Conservation (phyloP, 768 basidiomycete species). For the Leccinum variicolor region DNA sequence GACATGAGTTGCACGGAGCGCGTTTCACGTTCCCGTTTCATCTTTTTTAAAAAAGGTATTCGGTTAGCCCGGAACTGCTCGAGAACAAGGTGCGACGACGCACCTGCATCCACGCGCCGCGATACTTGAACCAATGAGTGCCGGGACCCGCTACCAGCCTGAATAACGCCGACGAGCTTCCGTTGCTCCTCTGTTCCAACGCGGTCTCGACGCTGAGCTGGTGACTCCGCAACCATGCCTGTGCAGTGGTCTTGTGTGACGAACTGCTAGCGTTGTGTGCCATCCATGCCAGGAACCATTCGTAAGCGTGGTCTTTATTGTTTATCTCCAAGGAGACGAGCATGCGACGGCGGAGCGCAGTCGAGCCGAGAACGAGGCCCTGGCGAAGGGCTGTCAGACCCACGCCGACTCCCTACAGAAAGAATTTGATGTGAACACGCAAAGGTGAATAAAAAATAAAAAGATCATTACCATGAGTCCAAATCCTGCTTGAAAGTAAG, state of each 20-base stretch:
- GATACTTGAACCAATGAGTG: constrained; percentile 87
- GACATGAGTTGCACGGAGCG: constrained; percentile 89
- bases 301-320: constrained; percentile 91
- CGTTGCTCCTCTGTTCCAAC: constrained; percentile 86
- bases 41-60: constrained; percentile 41
- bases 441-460: not conserved
- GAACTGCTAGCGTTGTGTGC: constrained; percentile 54
- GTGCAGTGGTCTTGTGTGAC: constrained; percentile 22
- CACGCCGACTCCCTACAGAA: constrained; percentile 80
- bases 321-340: constrained; percentile 95
- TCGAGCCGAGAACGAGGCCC: constrained; percentile 63
- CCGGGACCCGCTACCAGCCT: constrained; percentile 96
- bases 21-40: constrained; percentile 92
- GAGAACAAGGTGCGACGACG: not conserved
- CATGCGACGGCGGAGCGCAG: constrained; percentile 80
- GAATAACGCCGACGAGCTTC: constrained; percentile 85
- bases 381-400: constrained; percentile 74
- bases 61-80: not conserved
- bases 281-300: constrained; percentile 98
- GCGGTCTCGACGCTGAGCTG: constrained; percentile 93
- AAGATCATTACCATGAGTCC: constrained; percentile 78
- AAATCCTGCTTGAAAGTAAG: constrained; percentile 97
- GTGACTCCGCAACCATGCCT: constrained; percentile 70
- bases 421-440: not conserved
- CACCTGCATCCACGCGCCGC: constrained; percentile 95